These are phyloP conservation scores for Candida ficus DNA, from an alignment of 805 yeast species.

Conservation along the genomic window DNA sequence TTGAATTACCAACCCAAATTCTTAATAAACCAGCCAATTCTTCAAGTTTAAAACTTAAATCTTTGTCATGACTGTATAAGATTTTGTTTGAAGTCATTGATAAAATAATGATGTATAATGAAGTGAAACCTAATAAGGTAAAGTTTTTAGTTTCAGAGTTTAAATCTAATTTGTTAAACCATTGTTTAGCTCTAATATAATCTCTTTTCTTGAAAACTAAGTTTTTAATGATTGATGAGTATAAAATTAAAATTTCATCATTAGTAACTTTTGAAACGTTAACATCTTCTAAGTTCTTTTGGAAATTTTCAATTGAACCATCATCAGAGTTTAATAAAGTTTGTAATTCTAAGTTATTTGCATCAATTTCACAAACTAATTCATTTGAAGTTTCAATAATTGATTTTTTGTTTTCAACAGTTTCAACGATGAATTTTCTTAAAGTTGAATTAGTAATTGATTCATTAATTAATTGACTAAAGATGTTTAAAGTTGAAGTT, in stretches of 20 bases:
- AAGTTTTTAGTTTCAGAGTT: conserved; percentile 11
- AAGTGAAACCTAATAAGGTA: conserved; percentile 27
- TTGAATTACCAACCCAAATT: conserved; percentile 31
- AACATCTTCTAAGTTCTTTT: conserved; percentile 16
- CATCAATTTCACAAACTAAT: conserved; percentile 13
- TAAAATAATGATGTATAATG: conserved; percentile 23
- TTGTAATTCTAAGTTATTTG: conserved; percentile 19
- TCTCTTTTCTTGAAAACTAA: conserved; percentile 22
- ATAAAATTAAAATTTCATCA: conserved; percentile 22
- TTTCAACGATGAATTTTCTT: conserved; percentile 20
- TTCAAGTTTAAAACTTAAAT: conserved; percentile 24
- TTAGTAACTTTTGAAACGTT: conserved; percentile 16
- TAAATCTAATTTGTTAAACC: conserved; percentile 22
- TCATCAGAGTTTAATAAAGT: conserved; percentile 28
- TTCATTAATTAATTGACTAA: conserved; percentile 19
- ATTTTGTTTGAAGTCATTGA: conserved; percentile 18
- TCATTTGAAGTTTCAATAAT: conserved; percentile 15
- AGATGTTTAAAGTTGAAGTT: conserved; percentile 13
- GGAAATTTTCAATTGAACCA: conserved; percentile 18
- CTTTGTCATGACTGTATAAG: conserved; percentile 13
- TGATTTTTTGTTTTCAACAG: conserved; percentile 16
- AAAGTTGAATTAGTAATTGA: conserved; percentile 19
- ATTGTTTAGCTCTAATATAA: conserved; percentile 18
- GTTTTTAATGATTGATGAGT: conserved; percentile 26
- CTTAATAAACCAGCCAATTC: conserved; percentile 28